Base-by-base conservation (phyloP, 257 asterid genomes). In the Rhazya stricta region DNA sequence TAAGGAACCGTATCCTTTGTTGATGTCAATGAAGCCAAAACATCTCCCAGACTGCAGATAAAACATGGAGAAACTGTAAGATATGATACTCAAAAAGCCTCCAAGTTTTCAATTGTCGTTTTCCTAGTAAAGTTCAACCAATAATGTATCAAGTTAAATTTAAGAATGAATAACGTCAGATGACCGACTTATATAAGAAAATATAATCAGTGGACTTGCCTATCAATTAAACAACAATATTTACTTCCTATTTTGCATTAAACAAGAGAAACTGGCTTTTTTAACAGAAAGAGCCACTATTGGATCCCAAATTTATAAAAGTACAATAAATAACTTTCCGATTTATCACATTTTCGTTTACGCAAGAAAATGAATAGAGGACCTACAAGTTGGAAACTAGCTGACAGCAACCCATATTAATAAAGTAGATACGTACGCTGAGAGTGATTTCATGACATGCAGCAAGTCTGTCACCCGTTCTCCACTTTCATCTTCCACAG, bases 31-130 rank as follows among this genome's bases (percentile, higher is more conserved):
- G 97, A 90, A 77, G 93, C 87, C 92, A 95, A 82, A 81, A 95
- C 99, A 89, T 95, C 98, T 81, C 98, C 97, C 87, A 95, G 84
- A 80, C 99, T 95, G 94, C 88, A 89, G 73, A 80, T 39, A 79
- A 80, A 82, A 75, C 74, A 82, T 67, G 45, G 45, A 45, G 29
- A 77, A 80, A 54, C 53, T 25, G 74, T 67, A 69, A 79, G 74
- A 70, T 67, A 74, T 54, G 71, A 79, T 72, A 75, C 68, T 69
- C 74, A 77, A 79, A 75, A 34, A 67, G 60, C 51, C 60, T 73
- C 74, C 76, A 60, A 75, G 25, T 42, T 54, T 39, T 41, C 9
- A 56, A 67, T 37, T 45, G 30, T 10, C 25, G 67, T 48, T 46
- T 76, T 76, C 12, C 37, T n/a, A 21, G 18, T 9, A 23, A 41